Percentiles rank a stretch among this genome's conserved stretches.
Conservation (phyloP, 1,284 basidiomycete genomes). For the Microbotryum scabiosae region DNA sequence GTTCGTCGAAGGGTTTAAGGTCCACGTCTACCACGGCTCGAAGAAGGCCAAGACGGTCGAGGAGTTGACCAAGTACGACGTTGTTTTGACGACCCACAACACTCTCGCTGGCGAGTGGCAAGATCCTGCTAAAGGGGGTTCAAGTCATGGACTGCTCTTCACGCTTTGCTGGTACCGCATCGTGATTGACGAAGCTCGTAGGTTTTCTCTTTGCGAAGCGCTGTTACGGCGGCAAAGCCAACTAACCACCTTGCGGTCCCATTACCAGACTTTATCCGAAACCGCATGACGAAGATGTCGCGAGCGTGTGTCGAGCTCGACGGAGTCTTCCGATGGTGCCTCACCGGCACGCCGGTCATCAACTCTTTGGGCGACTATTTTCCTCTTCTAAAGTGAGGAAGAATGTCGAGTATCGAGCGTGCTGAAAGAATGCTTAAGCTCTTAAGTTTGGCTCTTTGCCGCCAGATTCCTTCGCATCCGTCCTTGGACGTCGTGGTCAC, state of each 20-base stretch:
- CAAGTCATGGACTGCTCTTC: conserved; percentile 53
- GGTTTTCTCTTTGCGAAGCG: neutral
- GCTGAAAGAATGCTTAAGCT: no score
- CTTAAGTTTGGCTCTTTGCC: no score
- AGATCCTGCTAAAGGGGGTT: neutral
- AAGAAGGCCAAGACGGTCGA: conserved; percentile 25
- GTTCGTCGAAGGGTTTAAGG: conserved; percentile 54
- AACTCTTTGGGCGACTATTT: conserved; percentile 84
- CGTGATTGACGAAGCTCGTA: conserved; percentile 63
- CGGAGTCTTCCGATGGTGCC: conserved; percentile 56
- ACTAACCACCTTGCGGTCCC: neutral
- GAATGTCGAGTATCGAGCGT: conserved; percentile 19
- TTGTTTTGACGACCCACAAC: conserved; percentile 61
- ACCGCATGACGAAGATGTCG: conserved; percentile 60
- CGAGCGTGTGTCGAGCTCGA: conserved; percentile 70
- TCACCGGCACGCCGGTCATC: conserved; percentile 47
- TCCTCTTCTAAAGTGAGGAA: conserved; percentile 57
- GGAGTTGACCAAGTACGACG: conserved; percentile 46
- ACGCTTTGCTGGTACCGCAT: conserved; percentile 41
- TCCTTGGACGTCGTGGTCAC: no score
- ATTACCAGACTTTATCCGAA: conserved; percentile 73
- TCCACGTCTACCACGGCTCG: conserved; percentile 72
- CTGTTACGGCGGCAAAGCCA: neutral
- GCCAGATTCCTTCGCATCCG: no score
- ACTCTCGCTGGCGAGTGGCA: conserved; percentile 29